Percentiles rank a stretch among this genome's conserved stretches.
These are phyloP conservation scores for Cyberlindnera nakhonratchasimensis DNA, from an alignment of 805 yeast genomes.

Conservation along the genomic window DNA sequence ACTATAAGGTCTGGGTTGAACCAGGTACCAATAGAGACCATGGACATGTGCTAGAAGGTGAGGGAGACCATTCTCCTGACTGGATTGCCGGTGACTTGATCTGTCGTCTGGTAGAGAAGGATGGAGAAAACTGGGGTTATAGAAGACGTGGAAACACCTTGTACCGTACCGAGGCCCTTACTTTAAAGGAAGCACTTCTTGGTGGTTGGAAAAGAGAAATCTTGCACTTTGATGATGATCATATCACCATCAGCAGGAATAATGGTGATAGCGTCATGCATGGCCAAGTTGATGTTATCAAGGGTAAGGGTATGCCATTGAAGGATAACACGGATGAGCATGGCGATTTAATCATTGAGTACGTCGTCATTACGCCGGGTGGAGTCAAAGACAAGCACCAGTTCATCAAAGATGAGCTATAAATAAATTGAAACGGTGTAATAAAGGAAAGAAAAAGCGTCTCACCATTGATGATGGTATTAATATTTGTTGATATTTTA, in stretches of 20 bases:
- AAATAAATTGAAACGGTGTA: background rate
- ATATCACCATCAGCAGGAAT: slow-evolving; percentile 41
- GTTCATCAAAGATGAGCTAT: slow-evolving; percentile 26
- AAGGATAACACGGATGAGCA: slow-evolving; percentile 44
- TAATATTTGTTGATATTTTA: too few species aligned
- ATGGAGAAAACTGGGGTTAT: slow-evolving; percentile 67
- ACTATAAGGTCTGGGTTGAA: slow-evolving; percentile 56
- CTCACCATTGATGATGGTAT: too few species aligned
- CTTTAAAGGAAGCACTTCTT: slow-evolving; percentile 61
- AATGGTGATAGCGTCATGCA: slow-evolving; percentile 50
- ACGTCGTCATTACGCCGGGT: slow-evolving; percentile 43
- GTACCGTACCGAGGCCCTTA: slow-evolving; percentile 76
- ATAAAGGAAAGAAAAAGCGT: too few species aligned
- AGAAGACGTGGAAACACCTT: slow-evolving; percentile 72
- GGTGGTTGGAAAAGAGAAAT: slow-evolving; percentile 83
- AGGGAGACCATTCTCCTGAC: slow-evolving; percentile 84
- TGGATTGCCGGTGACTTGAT: slow-evolving; percentile 76
- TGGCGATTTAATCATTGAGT: slow-evolving; percentile 53
- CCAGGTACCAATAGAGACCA: slow-evolving; percentile 69
- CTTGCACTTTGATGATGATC: slow-evolving; percentile 61
- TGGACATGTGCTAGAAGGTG: slow-evolving; percentile 59
- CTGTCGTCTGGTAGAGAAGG: slow-evolving; percentile 56
- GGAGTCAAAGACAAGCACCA: slow-evolving; percentile 26
- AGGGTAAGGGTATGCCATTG: slow-evolving; percentile 85
- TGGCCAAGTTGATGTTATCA: slow-evolving; percentile 70